These are phyloP conservation scores for Elongisporangium undulatum DNA, from an alignment of 352 stramenopile genomes.

Conservation along the genomic window DNA sequence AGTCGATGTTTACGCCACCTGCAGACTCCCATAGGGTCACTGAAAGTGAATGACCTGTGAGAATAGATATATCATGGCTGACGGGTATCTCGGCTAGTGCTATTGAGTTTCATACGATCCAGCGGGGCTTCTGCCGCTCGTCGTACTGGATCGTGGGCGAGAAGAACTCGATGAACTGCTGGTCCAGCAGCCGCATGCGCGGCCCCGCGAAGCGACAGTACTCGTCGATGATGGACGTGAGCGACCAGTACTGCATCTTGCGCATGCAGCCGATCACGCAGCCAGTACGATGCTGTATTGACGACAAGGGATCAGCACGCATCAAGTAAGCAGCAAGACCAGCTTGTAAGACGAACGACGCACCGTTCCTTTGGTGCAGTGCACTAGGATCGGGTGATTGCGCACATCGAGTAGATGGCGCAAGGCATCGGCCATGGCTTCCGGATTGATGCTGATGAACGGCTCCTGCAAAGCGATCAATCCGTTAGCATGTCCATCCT, in stretches of 20 bases:
- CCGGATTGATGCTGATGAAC: slow-evolving; percentile 85
- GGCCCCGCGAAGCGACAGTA: slow-evolving; percentile 84
- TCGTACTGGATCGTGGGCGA: slow-evolving; percentile 74
- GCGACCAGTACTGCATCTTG: slow-evolving; percentile 86
- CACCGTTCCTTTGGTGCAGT: slow-evolving; percentile 88
- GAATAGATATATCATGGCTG: too few species aligned
- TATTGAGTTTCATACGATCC: slow-evolving; percentile 38
- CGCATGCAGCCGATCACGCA: slow-evolving; percentile 85
- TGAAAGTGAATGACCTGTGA: too few species aligned
- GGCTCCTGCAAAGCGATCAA: slow-evolving; percentile 48
- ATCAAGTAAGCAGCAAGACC: neutral
- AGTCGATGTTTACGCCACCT: too few species aligned
- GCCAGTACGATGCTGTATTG: slow-evolving; percentile 64
- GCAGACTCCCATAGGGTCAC: too few species aligned
- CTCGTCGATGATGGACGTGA: slow-evolving; percentile 86
- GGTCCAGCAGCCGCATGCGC: slow-evolving; percentile 80
- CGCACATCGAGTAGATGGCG: slow-evolving; percentile 78
- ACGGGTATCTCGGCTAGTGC: too few species aligned
- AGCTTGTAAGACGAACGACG: slow-evolving; percentile 4
- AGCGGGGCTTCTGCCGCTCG: slow-evolving; percentile 69
- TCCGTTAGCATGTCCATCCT: neutral
- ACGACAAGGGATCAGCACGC: neutral
- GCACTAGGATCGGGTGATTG: slow-evolving; percentile 86
- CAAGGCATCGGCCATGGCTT: slow-evolving; percentile 75
- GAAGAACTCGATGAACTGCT: slow-evolving; percentile 91